Base-by-base conservation (phyloP, 78 protist species). In the Guillardia theta region DNA sequence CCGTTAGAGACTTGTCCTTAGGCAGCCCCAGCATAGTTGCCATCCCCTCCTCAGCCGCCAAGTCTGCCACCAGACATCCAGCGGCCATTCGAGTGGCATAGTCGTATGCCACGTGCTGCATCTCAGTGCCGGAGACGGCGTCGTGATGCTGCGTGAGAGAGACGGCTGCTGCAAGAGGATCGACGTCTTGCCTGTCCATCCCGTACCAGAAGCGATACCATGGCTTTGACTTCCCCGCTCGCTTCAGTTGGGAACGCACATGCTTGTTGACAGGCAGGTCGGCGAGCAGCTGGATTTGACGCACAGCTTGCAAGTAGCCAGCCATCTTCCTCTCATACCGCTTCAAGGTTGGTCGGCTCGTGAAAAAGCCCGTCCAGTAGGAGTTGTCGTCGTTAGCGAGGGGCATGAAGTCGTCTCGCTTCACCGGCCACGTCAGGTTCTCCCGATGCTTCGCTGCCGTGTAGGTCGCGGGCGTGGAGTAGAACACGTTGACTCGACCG, bases 341-440 rank as follows among this genome's bases (percentile, higher is more conserved):
- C 90, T 78, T 78, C 41, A 78, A 50, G 33, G 90, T 36, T 1
- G 90, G 90, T 48, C 90, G 45, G 90, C 90, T 93, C 27, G 97
- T 87, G 88, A 95, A 97, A 80, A 95, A 96, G 48, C 99, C 99
- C 8, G 98, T 96, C 99, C 99, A 98, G 95, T 96, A 97, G 88
- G 95, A 45, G 94, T 95, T 45, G 6, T 70, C 87, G 37, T 50
- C 54, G 92, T 97, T 97, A 33, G 98, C 97, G 76, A 96, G 96
- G n/a, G 98, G 99, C 96, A 98, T 96, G 88, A 97, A 95, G 70
- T 98, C 99, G 92, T 96, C 96, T 0, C 94, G 48, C 43, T 96
- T 96, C 46, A 88, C 93, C 10, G 78, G 47, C 96, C 96, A 96
- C 30, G 88, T 88, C 4, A 94, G 15, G 24, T 88, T 76, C 21